These are phyloP conservation scores for Fagus sylvatica DNA, from an alignment of 306 rosid genomes.

Conservation along the genomic window DNA sequence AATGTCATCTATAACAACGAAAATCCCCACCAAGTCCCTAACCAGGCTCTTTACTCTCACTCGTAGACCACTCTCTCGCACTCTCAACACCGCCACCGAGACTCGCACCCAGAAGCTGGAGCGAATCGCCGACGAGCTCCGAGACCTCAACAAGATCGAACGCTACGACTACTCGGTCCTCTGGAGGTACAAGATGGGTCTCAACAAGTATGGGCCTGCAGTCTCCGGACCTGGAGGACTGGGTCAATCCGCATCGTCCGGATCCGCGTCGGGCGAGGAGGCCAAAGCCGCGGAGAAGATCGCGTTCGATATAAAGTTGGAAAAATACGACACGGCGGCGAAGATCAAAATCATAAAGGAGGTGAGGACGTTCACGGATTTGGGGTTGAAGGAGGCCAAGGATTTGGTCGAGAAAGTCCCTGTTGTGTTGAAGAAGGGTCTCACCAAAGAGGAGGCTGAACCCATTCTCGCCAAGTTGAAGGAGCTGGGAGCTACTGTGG, in stretches of 20 bases:
- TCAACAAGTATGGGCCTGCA: background rate
- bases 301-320: background rate
- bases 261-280: background rate
- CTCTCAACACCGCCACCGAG: conserved; percentile 28
- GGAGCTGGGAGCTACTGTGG: background rate
- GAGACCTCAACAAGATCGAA: conserved; percentile 5
- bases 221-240: background rate
- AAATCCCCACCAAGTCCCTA: conserved; percentile 27
- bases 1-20: conserved; percentile 22
- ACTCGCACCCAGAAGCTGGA: background rate
- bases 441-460: conserved; percentile 6
- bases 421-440: conserved; percentile 5
- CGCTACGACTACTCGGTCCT: conserved; percentile 6
- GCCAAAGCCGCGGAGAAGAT: background rate
- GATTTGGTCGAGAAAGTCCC: conserved; percentile 8
- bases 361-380: conserved; percentile 6
- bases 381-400: conserved; percentile 12
- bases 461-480: background rate
- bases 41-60: conserved; percentile 21
- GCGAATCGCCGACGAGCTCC: conserved; percentile 4
- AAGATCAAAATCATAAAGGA: conserved; percentile 1
- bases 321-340: background rate
- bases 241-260: background rate
- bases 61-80: conserved; percentile 7
- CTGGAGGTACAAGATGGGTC: background rate